A percentile compares a stretch with the other conserved stretches of the same genome.
These are phyloP conservation scores for Strigomonas galati DNA, from an alignment of 208 protist genomes.

Conservation along the genomic window DNA sequence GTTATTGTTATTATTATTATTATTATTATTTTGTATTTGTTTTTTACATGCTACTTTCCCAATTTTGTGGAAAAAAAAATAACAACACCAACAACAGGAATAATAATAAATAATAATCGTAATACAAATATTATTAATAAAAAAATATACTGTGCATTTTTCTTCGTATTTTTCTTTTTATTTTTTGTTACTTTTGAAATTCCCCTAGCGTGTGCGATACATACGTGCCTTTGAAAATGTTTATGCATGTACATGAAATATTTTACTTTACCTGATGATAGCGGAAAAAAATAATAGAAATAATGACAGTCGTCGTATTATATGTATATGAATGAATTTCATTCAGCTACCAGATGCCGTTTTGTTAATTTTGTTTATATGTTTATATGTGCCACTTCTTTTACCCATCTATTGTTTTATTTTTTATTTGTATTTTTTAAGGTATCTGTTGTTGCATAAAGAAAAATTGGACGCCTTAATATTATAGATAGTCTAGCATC, in stretches of 20 bases:
- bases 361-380: too few relatives aligned
- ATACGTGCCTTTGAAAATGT: too few relatives aligned
- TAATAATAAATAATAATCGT: neutral
- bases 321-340: too few relatives aligned
- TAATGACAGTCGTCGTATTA: too few relatives aligned
- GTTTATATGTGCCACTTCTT: too few relatives aligned
- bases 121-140: too few relatives aligned
- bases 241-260: too few relatives aligned
- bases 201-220: too few relatives aligned
- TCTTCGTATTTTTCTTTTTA: neutral
- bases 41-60: neutral
- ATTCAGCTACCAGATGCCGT: too few relatives aligned
- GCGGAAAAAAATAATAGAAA: too few relatives aligned
- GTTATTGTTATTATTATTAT: neutral
- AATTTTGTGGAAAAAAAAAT: neutral
- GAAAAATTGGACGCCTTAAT: neutral
- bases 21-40: neutral
- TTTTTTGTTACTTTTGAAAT: conserved; percentile 9
- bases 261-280: too few relatives aligned
- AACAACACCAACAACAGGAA: neutral
- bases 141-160: too few relatives aligned
- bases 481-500: neutral
- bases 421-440: neutral
- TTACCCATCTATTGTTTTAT: conserved; percentile 5
- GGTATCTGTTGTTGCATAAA: neutral